A percentile compares a stretch with the other conserved stretches of the same genome.
Evolutionary conservation across 1,139 yeast species (phyloP).

Genomic region (Scheffersomyces segobiensis): DNA sequence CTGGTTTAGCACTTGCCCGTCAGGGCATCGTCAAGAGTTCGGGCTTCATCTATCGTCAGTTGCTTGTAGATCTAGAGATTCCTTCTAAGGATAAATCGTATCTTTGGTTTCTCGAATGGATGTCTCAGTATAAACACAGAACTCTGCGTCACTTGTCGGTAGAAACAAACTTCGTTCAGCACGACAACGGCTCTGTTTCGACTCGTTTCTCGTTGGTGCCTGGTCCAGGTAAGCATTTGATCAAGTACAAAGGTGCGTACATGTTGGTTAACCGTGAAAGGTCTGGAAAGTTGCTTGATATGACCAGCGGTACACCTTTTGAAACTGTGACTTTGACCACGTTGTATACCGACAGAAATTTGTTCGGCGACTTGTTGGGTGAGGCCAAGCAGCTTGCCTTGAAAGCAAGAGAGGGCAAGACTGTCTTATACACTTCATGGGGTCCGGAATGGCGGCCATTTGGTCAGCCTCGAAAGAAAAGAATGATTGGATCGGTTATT

Average conservation of each 20-base stretch:
- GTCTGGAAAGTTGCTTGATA: slow-evolving; percentile 83
- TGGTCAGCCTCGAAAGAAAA: slow-evolving; percentile 91
- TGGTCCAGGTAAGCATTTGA: slow-evolving; percentile 93
- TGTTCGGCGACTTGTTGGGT: slow-evolving; percentile 69
- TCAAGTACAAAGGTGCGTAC: slow-evolving; percentile 82
- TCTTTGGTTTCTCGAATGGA: slow-evolving; percentile 95
- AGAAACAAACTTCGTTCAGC: slow-evolving; percentile 83
- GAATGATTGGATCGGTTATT: slow-evolving; percentile 82
- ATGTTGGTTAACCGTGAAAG: slow-evolving; percentile 89
- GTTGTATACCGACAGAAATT: slow-evolving; percentile 71
- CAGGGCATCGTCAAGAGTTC: slow-evolving; percentile 67
- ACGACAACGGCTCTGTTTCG: slow-evolving; percentile 87
- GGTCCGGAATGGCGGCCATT: slow-evolving; percentile 99
- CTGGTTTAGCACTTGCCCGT: slow-evolving; percentile 77
- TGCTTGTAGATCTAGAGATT: slow-evolving; percentile 89
- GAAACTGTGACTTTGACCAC: slow-evolving; percentile 95
- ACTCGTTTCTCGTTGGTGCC: slow-evolving; percentile 94
- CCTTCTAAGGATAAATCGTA: slow-evolving; percentile 93
- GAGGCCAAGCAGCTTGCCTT: slow-evolving; percentile 88
- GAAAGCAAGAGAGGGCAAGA: slow-evolving; percentile 85
- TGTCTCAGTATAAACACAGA: slow-evolving; percentile 77
- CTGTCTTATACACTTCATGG: slow-evolving; percentile 91
- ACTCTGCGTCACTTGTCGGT: slow-evolving; percentile 85
- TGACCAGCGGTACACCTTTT: slow-evolving; percentile 91
- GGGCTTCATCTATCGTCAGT: slow-evolving; percentile 71